Percentiles rank a stretch among this genome's conserved stretches.
Evolutionary conservation across 2,329 filamentous ascomycete genomes (phyloP).

Genomic region (Fusarium miscanthi): DNA sequence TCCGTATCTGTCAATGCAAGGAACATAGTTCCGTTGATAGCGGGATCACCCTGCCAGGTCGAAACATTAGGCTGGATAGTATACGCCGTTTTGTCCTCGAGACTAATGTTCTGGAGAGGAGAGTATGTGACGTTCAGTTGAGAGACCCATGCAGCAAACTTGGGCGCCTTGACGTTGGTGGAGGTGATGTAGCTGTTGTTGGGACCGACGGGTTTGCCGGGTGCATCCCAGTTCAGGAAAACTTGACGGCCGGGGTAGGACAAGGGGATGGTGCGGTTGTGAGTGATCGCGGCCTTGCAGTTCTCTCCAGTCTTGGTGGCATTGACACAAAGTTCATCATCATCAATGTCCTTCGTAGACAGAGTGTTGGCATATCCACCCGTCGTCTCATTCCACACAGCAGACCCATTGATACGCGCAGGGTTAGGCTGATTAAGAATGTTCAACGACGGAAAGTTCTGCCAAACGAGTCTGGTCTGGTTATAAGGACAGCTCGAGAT

Average conservation of each 20-base stretch:
- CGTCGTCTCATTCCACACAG: slow-evolving; percentile 71
- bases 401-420: slow-evolving; percentile 71
- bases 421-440: slow-evolving; percentile 83
- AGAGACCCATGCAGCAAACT: slow-evolving; percentile 79
- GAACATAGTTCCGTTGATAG: slow-evolving; percentile 83
- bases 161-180: slow-evolving; percentile 67
- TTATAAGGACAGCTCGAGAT: slow-evolving; percentile 80
- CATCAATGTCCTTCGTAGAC: slow-evolving; percentile 57
- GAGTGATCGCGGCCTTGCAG: slow-evolving; percentile 73
- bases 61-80: slow-evolving; percentile 79
- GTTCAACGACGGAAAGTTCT: slow-evolving; percentile 81
- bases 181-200: slow-evolving; percentile 84
- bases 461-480: slow-evolving; percentile 81
- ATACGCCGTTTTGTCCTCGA: slow-evolving; percentile 63
- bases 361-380: slow-evolving; percentile 69
- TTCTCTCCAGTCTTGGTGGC: slow-evolving; percentile 62
- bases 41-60: slow-evolving; percentile 75
- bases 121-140: slow-evolving; percentile 83
- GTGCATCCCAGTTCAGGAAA: slow-evolving; percentile 76
- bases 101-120: slow-evolving; percentile 63
- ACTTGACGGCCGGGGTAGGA: slow-evolving; percentile 80
- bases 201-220: slow-evolving; percentile 76
- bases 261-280: slow-evolving; percentile 76
- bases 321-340: slow-evolving; percentile 66
- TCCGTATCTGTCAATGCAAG: slow-evolving; percentile 78